Percentiles rank a stretch among this genome's conserved stretches.
Evolutionary conservation across 257 asterid species (phyloP).

Genomic region (Solanum tarijense): DNA sequence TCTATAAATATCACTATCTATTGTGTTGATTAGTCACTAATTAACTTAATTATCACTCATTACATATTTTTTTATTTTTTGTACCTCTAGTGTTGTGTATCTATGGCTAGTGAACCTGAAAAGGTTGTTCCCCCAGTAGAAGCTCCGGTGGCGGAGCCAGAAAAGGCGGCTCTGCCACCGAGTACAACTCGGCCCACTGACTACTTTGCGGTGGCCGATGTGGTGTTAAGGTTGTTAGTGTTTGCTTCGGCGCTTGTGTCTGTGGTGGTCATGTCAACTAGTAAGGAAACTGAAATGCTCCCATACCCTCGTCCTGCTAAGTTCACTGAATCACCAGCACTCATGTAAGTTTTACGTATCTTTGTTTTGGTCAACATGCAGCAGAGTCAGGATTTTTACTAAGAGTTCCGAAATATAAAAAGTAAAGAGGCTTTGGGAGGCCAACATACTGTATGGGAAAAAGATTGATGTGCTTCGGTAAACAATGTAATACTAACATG

Average conservation of each 20-base stretch:
- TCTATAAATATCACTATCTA: background rate
- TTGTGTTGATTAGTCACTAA: background rate
- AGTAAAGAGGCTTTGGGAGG: too few relatives aligned
- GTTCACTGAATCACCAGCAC: slow-evolving; percentile 64
- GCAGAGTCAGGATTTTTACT: background rate
- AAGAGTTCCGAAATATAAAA: too few relatives aligned
- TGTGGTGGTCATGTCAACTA: slow-evolving; percentile 53
- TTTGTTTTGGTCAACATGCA: background rate
- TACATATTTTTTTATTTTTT: background rate
- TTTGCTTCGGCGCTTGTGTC: slow-evolving; percentile 45
- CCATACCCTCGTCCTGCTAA: slow-evolving; percentile 30
- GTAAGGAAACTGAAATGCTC: slow-evolving; percentile 34
- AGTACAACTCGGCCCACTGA: background rate
- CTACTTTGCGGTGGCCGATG: slow-evolving; percentile 23
- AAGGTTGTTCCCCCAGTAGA: slow-evolving; percentile 3
- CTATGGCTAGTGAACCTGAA: background rate
- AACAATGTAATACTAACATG: too few relatives aligned
- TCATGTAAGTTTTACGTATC: slow-evolving; percentile 38
- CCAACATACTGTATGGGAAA: too few relatives aligned
- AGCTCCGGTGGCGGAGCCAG: slow-evolving; percentile 4
- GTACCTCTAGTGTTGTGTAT: background rate
- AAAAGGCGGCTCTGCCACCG: slow-evolving; percentile 1
- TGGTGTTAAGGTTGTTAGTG: slow-evolving; percentile 52
- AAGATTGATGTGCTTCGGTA: too few relatives aligned
- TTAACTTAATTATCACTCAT: background rate